phyloP scores from a whole-genome alignment of 2,329 filamentous ascomycete species.

The Trichoderma sp. region DNA sequence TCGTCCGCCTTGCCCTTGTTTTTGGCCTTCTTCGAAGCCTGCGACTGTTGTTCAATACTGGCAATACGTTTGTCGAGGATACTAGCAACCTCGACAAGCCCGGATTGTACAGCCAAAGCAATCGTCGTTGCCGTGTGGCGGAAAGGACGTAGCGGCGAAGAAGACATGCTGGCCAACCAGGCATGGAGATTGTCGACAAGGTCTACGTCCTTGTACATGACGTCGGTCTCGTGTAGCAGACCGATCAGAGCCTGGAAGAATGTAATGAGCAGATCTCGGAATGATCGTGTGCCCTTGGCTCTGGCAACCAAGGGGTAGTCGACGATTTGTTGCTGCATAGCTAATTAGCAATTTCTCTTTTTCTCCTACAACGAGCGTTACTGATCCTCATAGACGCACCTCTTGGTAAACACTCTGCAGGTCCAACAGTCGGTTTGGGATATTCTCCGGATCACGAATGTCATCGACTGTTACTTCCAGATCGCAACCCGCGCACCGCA shows the following conservation, averaged over 20 bases:
- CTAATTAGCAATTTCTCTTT: slow-evolving; percentile 27
- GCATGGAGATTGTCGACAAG: slow-evolving; percentile 85
- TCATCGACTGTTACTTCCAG: slow-evolving; percentile 76
- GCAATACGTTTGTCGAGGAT: slow-evolving; percentile 70
- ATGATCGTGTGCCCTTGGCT: slow-evolving; percentile 70
- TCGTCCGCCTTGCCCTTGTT: slow-evolving; percentile 77
- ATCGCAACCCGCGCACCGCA: slow-evolving; percentile 75
- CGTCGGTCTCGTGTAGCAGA: slow-evolving; percentile 75
- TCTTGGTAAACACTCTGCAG: slow-evolving; percentile 86
- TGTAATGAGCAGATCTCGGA: slow-evolving; percentile 71
- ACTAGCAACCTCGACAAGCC: slow-evolving; percentile 70
- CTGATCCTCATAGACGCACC: slow-evolving; percentile 38
- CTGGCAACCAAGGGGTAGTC: slow-evolving; percentile 91
- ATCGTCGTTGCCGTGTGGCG: slow-evolving; percentile 90
- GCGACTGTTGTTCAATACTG: slow-evolving; percentile 73
- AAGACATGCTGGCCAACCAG: slow-evolving; percentile 90
- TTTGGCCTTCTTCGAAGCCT: slow-evolving; percentile 67
- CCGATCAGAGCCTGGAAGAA: slow-evolving; percentile 78
- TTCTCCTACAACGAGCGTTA: background rate
- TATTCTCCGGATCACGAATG: slow-evolving; percentile 86
- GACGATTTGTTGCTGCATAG: slow-evolving; percentile 64
- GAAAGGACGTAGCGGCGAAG: slow-evolving; percentile 82
- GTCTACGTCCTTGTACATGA: slow-evolving; percentile 72
- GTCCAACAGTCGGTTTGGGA: slow-evolving; percentile 72
- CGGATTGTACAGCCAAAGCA: slow-evolving; percentile 73